Conservation (phyloP, 352 stramenopile species). For the Blastocystis sp. region DNA sequence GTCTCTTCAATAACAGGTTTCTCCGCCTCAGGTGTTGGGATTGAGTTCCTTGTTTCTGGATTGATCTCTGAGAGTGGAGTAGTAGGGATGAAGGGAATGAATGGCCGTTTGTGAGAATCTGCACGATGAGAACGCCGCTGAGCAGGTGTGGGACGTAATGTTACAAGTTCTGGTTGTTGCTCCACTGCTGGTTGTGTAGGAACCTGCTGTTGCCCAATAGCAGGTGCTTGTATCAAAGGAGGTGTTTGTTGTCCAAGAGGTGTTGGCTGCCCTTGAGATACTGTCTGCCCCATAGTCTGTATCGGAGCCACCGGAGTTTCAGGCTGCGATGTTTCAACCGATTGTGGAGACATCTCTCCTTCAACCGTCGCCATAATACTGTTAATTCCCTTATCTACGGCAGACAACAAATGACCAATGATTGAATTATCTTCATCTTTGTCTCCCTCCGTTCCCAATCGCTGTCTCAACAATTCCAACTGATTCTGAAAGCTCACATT, state of each 20-base stretch:
- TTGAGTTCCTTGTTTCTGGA: not conserved
- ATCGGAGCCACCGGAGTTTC: not conserved
- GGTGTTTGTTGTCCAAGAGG: not conserved
- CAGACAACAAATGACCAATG: conserved; percentile 21
- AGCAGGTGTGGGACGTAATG: not conserved
- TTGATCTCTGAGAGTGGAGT: not conserved
- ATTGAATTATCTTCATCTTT: not conserved
- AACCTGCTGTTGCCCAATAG: not conserved
- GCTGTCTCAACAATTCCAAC: not conserved
- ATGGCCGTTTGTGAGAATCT: not conserved
- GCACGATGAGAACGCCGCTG: not conserved
- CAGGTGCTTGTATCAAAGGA: not conserved
- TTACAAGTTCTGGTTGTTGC: not conserved
- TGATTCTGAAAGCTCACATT: conserved; percentile 17
- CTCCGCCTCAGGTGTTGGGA: not conserved
- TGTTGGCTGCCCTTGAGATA: not conserved
- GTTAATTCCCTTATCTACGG: conserved; percentile 47
- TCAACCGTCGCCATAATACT: conserved; percentile 27
- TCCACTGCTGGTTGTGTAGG: not conserved
- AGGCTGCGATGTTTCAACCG: no score
- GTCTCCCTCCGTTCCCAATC: not conserved
- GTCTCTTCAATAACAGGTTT: not conserved
- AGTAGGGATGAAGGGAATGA: not conserved
- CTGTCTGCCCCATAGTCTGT: not conserved
- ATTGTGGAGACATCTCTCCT: not conserved